Evolutionary conservation across 306 rosid species (phyloP), one percentile per base, ranked within the genome.

Genomic region (Vachellia collinsii): DNA sequence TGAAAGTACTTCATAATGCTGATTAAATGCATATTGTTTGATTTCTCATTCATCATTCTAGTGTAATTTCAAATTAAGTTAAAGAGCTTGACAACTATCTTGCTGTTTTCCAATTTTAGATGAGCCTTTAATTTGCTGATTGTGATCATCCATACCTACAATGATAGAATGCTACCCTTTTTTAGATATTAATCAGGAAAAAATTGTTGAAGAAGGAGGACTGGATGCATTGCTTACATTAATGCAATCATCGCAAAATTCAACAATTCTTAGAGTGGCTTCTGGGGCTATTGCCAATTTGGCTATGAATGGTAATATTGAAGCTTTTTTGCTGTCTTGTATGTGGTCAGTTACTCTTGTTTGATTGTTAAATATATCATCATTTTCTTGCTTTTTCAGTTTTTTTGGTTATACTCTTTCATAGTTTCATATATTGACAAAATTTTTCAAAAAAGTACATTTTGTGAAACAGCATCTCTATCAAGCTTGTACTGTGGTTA

Each of bases 221-320:
- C 82, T 88, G 78, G 92, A 88, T 70, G 87, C 90, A 85, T 82
- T 91, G 86, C 90, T 91, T 72, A 53, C 58, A 81, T 84, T 91
- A 75, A 79, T 91, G 84, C 85, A 69, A 74, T 83, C 90, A 77
- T 88, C 94, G 7, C 84, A 84, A 84, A 87, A 84, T 79, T 53
- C 88, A 79, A 91, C 91, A 62, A 87, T 91, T 77, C 91, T 91
- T 70, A 82, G 94, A 80, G 94, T 88, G 79, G 89, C 91, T 80
- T 91, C 94, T 20, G 94, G 94, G 53, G 94, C 92, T 65, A 82
- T 91, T 61, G 94, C 94, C 68, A 91, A 91, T 87, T 84, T 91
- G 86, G 94, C 94, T 50, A 91, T 91, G 94, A 88, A 88, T 56
- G 94, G 94, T 91, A 84, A 85, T 58, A 47, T 46, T 83, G 41